Base-by-base conservation (phyloP, 1,284 basidiomycete genomes). In the Tremellales sp. region DNA sequence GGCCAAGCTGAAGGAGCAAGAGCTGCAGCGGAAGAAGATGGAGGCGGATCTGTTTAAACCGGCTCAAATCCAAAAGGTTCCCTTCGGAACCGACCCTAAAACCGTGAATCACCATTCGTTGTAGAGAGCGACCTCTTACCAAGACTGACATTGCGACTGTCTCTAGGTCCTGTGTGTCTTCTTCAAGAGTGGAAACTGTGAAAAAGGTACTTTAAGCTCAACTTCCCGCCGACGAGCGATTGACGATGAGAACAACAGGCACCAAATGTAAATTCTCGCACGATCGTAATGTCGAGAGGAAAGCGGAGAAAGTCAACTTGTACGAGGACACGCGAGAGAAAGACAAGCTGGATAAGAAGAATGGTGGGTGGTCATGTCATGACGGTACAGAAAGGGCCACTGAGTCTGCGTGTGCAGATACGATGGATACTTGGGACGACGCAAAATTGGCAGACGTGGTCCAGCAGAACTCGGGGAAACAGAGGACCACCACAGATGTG, bases 361-460 rank as follows among this genome's bases (percentile, higher is more conserved):
- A 77, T 51, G 87, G 87, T 87, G 54, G 48, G 81, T 73, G 28
- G 50, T 19, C 8, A 39, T 22, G 22, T 33, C 7, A 28, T 45
- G 47, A 7, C 42, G 45, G 41, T 46, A 28, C 22, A 16, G 5
- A 12, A 18, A 18, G n/a, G 48, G 48, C 54, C 45, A 53, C n/a
- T 32, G 39, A 6, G 36, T 9, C 25, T 29, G 32, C 18, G 34
- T 19, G 13, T 14, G 14, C 39, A 55, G 56, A 60, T 47, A 37
- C 47, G 8, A 98, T 98, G 94, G 93, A 97, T 61, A 85, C 79
- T 60, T 99, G 94, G 94, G 92, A 97, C 74, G 87, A 97, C 58
- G 92, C 84, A 58, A 97, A 94, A 74, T 76, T 98, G 42, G 79
- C 83, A 40, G 81, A 76, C 22, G 95, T 98, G 49, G 87, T 98